Base-by-base conservation (phyloP, 2,329 filamentous ascomycete species). In the Penicillium thymicola region DNA sequence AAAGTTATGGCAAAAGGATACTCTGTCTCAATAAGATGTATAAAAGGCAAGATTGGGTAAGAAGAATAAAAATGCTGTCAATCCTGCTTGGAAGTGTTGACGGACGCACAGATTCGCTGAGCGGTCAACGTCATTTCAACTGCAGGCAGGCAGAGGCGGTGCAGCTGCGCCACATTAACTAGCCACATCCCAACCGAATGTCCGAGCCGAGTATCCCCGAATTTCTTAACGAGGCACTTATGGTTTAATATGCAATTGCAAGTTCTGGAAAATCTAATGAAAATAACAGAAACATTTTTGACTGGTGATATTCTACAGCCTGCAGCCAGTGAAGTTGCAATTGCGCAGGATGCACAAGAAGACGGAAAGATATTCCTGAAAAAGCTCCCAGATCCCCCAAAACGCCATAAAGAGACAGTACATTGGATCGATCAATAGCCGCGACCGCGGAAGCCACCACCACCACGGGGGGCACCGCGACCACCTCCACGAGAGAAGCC, bases 361-460 rank as follows among this genome's bases (percentile, higher is more conserved):
- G 66, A 65, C 70, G 65, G 66, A 54, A 67, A 70, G 66, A 68
- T 67, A 60, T 71, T 71, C 70, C 68, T 71, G 67, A 63, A 71
- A 61, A 64, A 73, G 69, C 67, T 71, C 71, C 73, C 70, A 61
- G 66, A 70, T 73, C 72, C 70, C 72, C 72, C 70, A 66, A 66
- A 76, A 76, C 74, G 74, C 74, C 74, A 61, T 69, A 75, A 74
- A 66, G 69, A 75, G 69, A 74, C 69, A 74, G 67, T 67, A 71
- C 62, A 55, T 49, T 60, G 57, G 52, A 57, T 59, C 42, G 61
- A 51, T 54, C 50, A 62, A 59, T 61, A 69, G 56, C 65, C 59
- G 54, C 66, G 63, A 58, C 67, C 67, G 56, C 67, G 65, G 66
- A 60, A 60, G 30, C 62, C 60, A 46, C 61, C 59, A 48, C 61